Evolutionary conservation across 1,284 basidiomycete genomes (phyloP).

Genomic region (Ceratobasidium sp.): DNA sequence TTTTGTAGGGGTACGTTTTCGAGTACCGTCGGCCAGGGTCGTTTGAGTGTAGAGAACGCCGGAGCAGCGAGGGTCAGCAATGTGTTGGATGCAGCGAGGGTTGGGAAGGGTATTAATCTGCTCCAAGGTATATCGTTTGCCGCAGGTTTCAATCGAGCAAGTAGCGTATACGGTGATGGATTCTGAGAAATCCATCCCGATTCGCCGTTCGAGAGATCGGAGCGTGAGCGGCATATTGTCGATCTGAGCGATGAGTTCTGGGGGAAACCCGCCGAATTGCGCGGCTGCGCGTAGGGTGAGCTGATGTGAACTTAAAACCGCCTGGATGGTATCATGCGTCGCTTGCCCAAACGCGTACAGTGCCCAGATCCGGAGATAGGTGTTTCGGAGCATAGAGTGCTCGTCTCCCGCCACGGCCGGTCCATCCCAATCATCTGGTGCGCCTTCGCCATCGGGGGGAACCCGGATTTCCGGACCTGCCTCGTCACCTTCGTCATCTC

Average conservation of each 20-base stretch:
- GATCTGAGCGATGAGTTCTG: not conserved
- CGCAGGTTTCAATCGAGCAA: not conserved
- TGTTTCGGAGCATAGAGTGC: not conserved
- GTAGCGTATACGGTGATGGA: not conserved
- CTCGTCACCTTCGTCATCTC: too few relatives aligned
- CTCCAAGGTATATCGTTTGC: constrained; percentile 19
- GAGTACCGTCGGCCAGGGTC: not conserved
- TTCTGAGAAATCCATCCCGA: constrained; percentile 17
- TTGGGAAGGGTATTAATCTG: not conserved
- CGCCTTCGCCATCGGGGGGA: not conserved
- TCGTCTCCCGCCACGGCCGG: not conserved
- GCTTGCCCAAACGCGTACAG: not conserved
- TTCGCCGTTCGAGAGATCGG: not conserved
- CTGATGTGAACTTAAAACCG: not conserved
- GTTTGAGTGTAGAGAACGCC: constrained; percentile 7
- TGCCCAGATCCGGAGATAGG: constrained; percentile 4
- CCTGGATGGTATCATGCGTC: not conserved
- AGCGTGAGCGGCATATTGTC: not conserved
- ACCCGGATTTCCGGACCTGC: not conserved
- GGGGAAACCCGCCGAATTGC: not conserved
- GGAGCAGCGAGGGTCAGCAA: not conserved
- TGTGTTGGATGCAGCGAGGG: constrained; percentile 8
- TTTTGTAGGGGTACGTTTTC: constrained; percentile 4
- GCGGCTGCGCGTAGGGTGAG: not conserved
- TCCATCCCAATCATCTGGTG: not conserved